phyloP scores from a whole-genome alignment of 1,139 yeast genomes.

The Pichia norvegensis region DNA sequence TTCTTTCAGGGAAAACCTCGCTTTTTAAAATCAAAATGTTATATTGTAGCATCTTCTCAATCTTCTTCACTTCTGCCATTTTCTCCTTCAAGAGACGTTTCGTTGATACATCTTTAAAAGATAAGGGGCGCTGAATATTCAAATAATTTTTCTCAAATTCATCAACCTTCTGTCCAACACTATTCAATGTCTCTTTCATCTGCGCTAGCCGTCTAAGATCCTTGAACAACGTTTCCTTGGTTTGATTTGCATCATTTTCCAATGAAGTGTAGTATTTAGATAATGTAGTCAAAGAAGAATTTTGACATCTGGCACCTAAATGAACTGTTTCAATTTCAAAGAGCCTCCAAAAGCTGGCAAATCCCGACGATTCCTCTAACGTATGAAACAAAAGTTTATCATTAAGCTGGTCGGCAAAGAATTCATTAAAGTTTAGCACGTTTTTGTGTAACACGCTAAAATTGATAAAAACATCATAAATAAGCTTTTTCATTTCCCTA shows the following conservation, averaged over 20 bases:
- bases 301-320: slow-evolving; percentile 17
- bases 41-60: slow-evolving; percentile 19
- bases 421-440: slow-evolving; percentile 25
- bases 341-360: slow-evolving; percentile 36
- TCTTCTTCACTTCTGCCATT: slow-evolving; percentile 9
- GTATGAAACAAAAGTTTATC: slow-evolving; percentile 22
- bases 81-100: slow-evolving; percentile 16
- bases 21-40: slow-evolving; percentile 22
- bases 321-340: slow-evolving; percentile 28
- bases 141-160: slow-evolving; percentile 1
- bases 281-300: slow-evolving; percentile 2
- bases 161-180: neutral
- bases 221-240: slow-evolving; percentile 5
- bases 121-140: slow-evolving; percentile 13
- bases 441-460: slow-evolving; percentile 32
- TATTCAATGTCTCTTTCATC: slow-evolving; percentile 5
- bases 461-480: slow-evolving; percentile 35
- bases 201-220: slow-evolving; percentile 11
- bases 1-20: slow-evolving; percentile 19
- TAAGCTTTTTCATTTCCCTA: slow-evolving; percentile 31
- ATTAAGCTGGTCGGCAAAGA: slow-evolving; percentile 32
- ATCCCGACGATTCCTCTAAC: slow-evolving; percentile 20
- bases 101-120: slow-evolving; percentile 17
- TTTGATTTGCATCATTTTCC: neutral
- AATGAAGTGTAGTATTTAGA: slow-evolving; percentile 1